Percentiles rank a stretch among this genome's conserved stretches.
These are phyloP conservation scores for Rhodomyrtus tomentosa DNA, from an alignment of 345 rosid genomes.

Conservation along the genomic window DNA sequence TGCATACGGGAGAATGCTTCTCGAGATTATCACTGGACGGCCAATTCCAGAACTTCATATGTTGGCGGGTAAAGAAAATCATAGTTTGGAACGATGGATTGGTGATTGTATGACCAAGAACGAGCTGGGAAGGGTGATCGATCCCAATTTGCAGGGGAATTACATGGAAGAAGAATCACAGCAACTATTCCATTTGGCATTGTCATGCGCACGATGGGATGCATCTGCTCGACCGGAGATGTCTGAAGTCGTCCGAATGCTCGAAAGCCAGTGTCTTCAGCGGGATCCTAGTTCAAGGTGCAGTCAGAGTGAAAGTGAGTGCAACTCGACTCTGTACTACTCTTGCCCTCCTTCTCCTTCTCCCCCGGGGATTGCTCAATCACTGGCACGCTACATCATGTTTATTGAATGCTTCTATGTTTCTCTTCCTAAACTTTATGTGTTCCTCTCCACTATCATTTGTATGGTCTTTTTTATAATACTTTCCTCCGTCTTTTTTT, in stretches of 20 bases:
- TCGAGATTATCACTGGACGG: neutral
- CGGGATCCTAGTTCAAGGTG: neutral
- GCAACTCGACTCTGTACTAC: neutral
- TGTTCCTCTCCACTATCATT: neutral
- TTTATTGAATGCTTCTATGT: neutral
- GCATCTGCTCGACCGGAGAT: neutral
- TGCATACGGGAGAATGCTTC: neutral
- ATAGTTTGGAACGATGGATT: no score
- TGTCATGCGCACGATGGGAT: neutral
- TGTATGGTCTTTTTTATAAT: neutral
- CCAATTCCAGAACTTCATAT: fast-evolving
- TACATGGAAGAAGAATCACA: neutral
- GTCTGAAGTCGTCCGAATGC: neutral
- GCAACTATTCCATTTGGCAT: neutral
- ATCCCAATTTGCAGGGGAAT: neutral
- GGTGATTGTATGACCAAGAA: neutral
- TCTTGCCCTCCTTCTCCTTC: neutral
- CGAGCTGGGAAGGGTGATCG: neutral
- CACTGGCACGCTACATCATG: neutral
- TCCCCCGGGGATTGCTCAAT: neutral
- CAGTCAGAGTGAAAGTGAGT: neutral
- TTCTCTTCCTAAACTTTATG: neutral
- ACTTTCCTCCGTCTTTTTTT: neutral
- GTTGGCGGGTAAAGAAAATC: no score
- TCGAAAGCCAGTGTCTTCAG: neutral